These are phyloP conservation scores for Skeletonema menzelii DNA, from an alignment of 108 stramenopile genomes.

Conservation along the genomic window DNA sequence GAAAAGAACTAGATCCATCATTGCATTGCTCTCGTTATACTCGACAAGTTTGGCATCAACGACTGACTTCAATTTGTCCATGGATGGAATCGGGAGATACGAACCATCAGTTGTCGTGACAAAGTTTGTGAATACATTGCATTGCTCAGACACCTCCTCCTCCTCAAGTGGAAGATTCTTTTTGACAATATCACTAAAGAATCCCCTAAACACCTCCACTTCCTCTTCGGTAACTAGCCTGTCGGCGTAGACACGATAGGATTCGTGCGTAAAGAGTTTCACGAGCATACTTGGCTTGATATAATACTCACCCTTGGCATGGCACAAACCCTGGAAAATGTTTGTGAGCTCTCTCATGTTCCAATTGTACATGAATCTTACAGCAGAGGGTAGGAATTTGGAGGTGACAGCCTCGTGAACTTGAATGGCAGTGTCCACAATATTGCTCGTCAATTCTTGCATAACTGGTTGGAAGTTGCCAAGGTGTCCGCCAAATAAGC, in stretches of 20 bases:
- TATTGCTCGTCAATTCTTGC: constrained; percentile 51
- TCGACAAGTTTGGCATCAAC: constrained; percentile 76
- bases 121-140: constrained; percentile 82
- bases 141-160: constrained; percentile 37
- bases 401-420: constrained; percentile 72
- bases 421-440: constrained; percentile 79
- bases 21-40: constrained; percentile 87
- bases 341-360: constrained; percentile 92
- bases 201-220: constrained; percentile 44
- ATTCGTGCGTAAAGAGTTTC: constrained; percentile 84
- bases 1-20: constrained; percentile 92
- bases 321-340: constrained; percentile 85
- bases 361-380: constrained; percentile 93
- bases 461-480: constrained; percentile 61
- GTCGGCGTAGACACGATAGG: constrained; percentile 79
- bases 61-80: constrained; percentile 55
- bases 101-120: constrained; percentile 53
- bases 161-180: constrained; percentile 32
- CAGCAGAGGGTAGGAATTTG: constrained; percentile 85
- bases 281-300: constrained; percentile 54
- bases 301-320: constrained; percentile 61
- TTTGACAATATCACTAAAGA: constrained; percentile 56
- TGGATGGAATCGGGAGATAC: constrained; percentile 58
- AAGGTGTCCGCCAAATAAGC: constrained; percentile 79
- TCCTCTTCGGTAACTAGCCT: constrained; percentile 73